Conservation (phyloP, 768 basidiomycete species). For the Psilocybe tampanensis region DNA sequence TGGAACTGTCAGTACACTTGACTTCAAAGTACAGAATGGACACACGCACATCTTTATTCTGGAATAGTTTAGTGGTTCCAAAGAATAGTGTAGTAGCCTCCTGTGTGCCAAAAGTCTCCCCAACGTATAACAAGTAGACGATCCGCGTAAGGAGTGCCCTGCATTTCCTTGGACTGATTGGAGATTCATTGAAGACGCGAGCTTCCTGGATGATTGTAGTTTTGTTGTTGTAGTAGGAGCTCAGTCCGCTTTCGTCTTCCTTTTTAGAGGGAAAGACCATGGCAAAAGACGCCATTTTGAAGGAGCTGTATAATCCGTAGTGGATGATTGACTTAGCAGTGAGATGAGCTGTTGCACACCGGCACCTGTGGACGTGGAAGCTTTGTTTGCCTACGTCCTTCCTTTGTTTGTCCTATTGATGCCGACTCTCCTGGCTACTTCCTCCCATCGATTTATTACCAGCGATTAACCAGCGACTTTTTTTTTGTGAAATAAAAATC, state of each 20-base stretch:
- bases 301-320: constrained; percentile 12
- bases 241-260: constrained; percentile 94
- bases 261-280: constrained; percentile 90
- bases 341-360: constrained; percentile 10
- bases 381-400: constrained; percentile 36
- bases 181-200: constrained; percentile 98
- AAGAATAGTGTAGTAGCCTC: constrained; percentile 99
- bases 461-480: too few relatives aligned
- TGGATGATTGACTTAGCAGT: constrained; percentile 6
- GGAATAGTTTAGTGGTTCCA: constrained; percentile 97
- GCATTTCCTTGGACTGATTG: constrained; percentile 97
- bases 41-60: constrained; percentile 94
- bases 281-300: constrained; percentile 51
- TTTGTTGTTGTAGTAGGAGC: constrained; percentile 95
- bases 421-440: too few relatives aligned
- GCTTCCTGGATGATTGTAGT: constrained; percentile 98
- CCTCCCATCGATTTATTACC: too few relatives aligned
- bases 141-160: constrained; percentile 95
- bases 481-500: too few relatives aligned
- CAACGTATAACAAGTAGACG: constrained; percentile 94
- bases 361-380: constrained; percentile 40
- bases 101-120: constrained; percentile 92
- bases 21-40: neutral
- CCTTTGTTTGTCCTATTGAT: neutral
- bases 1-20: constrained; percentile 8